Base-by-base conservation (phyloP, 2,329 filamentous ascomycete genomes). In the Aureobasidium sp. region DNA sequence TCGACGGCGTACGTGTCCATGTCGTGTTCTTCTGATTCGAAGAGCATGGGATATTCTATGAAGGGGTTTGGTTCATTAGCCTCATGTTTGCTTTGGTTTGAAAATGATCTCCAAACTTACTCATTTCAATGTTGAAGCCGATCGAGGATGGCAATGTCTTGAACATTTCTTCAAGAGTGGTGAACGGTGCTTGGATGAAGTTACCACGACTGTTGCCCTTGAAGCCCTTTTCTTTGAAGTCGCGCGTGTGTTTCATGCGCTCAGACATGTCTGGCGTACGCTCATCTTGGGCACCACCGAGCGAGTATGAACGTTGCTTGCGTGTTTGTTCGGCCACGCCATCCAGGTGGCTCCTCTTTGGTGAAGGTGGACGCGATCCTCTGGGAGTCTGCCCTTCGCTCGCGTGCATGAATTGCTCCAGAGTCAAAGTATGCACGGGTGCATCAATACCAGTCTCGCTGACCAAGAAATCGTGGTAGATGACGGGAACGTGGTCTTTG, bases 81-180 rank as follows among this genome's bases (percentile, higher is more conserved):
- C n/a, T n/a, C n/a, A n/a, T n/a, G n/a, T n/a, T n/a, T n/a, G n/a
- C n/a, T n/a, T n/a, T n/a, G n/a, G n/a, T n/a, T n/a, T 16, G 3
- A n/a, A 12, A n/a, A 12, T 6, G 6, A 17, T 8, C 6, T 6
- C 19, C 19, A 17, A 39, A 70, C 74, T 65, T 66, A 77, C 74
- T 97, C 79, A 98, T 87, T 74, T 98, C 93, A 61, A 98, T 95
- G 70, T 98, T 97, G 78, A 98, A 98, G 12, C 93, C 90, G 19
- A 95, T 86, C 12, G 81, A 77, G 58, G 86, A 79, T 0, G 90
- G 89, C 0, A 98, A 74, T 64, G 90, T 85, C 62, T 81, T 80
- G 72, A 98, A 96, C 66, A 97, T 83, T 57, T 96, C 89, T 68
- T 96, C 90, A 4, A 98, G 76, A 0, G 93, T 98, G 6, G 91